Percentiles rank a stretch among this genome's conserved stretches.
phyloP scores from a whole-genome alignment of 129 eudicot species.

The Escallonia rubra region DNA sequence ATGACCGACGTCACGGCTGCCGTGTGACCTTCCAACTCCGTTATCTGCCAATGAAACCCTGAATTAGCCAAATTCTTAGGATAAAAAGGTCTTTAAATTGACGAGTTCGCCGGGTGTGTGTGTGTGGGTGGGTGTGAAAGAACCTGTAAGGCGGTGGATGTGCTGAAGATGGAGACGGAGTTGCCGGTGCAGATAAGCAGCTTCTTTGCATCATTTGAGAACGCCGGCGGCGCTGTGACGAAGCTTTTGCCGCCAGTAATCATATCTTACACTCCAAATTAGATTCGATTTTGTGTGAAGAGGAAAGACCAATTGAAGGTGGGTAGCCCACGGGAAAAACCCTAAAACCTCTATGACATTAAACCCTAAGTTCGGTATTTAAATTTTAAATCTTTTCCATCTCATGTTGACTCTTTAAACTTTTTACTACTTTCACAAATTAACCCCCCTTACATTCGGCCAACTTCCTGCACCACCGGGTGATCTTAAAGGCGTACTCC shows the following conservation, averaged over 20 bases:
- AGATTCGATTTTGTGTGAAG: too few relatives aligned
- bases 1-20: conserved; percentile 73
- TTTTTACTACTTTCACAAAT: too few relatives aligned
- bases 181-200: conserved; percentile 78
- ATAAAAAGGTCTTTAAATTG: neutral
- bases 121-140: neutral
- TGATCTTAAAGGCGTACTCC: too few relatives aligned
- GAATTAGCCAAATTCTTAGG: neutral
- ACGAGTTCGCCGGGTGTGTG: too few relatives aligned
- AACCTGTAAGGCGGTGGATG: conserved; percentile 84
- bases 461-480: too few relatives aligned
- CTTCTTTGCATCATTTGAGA: conserved; percentile 71
- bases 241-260: conserved; percentile 74
- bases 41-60: conserved; percentile 27
- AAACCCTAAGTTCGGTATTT: neutral
- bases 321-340: neutral
- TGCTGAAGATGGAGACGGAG: conserved; percentile 80
- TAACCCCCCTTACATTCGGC: too few relatives aligned
- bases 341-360: neutral
- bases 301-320: too few relatives aligned
- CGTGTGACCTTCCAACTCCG: conserved; percentile 80
- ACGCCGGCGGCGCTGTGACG: conserved; percentile 84
- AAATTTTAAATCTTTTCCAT: conserved; percentile 2
- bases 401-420: too few relatives aligned
- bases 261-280: conserved; percentile 28